These are phyloP conservation scores for Fusarium oligoseptatum DNA, from an alignment of 2,329 filamentous ascomycete genomes.

Conservation along the genomic window DNA sequence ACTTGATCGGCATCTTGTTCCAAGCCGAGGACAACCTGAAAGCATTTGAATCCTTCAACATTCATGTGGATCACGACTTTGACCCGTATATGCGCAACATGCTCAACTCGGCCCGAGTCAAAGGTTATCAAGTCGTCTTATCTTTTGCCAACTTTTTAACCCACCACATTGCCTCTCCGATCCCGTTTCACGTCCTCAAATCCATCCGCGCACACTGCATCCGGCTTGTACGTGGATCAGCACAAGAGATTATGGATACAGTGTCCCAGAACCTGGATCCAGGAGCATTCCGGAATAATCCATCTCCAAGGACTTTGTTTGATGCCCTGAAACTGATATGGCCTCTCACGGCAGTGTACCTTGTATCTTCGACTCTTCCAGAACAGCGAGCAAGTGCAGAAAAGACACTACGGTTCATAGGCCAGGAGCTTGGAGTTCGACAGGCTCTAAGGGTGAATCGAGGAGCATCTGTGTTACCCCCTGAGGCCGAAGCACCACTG, in stretches of 20 bases:
- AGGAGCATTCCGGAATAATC: constrained; percentile 40
- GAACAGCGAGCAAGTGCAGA: constrained; percentile 48
- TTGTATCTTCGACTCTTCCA: constrained; percentile 45
- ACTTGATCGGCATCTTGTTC: constrained; percentile 43
- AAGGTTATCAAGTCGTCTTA: constrained; percentile 51
- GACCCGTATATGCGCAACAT: constrained; percentile 52
- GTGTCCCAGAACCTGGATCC: constrained; percentile 46
- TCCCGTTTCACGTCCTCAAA: constrained; percentile 44
- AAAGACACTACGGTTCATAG: constrained; percentile 50
- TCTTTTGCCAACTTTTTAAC: constrained; percentile 53
- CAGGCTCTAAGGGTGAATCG: constrained; percentile 50
- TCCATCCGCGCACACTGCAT: constrained; percentile 48
- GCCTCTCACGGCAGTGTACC: constrained; percentile 52
- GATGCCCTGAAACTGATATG: constrained; percentile 55
- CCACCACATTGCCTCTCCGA: constrained; percentile 45
- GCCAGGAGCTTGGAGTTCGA: constrained; percentile 53
- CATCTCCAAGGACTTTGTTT: constrained; percentile 52
- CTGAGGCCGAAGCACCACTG: constrained; percentile 45
- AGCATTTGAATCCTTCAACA: constrained; percentile 26
- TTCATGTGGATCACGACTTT: constrained; percentile 18
- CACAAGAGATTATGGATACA: constrained; percentile 48
- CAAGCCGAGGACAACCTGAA: constrained; percentile 43
- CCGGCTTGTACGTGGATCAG: constrained; percentile 42
- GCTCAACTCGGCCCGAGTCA: constrained; percentile 51
- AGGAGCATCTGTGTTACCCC: constrained; percentile 38